Evolutionary conservation across 2,329 filamentous ascomycete species (phyloP), one percentile per base, ranked within the genome.

Genomic region (Hawksworthiomyces lignivorus): DNA sequence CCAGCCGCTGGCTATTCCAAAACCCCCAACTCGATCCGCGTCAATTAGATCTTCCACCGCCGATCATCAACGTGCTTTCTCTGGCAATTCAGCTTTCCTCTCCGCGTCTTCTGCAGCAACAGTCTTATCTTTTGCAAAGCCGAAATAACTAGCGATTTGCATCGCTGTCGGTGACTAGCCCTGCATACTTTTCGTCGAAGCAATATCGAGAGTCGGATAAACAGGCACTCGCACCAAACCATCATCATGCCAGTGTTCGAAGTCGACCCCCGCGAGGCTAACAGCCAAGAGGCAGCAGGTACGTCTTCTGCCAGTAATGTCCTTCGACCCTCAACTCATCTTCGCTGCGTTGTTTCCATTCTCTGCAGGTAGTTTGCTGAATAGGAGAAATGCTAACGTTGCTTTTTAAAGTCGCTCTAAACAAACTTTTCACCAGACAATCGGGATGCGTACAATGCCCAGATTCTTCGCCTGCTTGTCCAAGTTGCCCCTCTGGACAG

Each of bases 381-480:
- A n/a, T n/a, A n/a, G n/a, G n/a, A n/a, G n/a, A n/a, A 33, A 38
- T 26, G 8, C 24, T 26, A 12, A n/a, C 7, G 9, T n/a, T 22
- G 21, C 6, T 22, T 14, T 26, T 3, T 33, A 8, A 15, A 50
- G 48, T 42, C 50, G 50, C 54, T 19, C 49, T 58, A 30, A 50
- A 54, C 4, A n/a, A 48, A 20, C 57, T 72, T 32, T 50, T 62
- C 14, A 62, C 58, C 28, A 61, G 70, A 53, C 59, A 64, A 39
- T 57, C 59, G 28, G 58, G 56, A 7, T 77, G 72, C 49, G 60
- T 72, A 9, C 50, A 62, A 32, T 77, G 73, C 54, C 63, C 67
- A 21, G 61, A 64, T 37, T 53, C 47, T 3, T 48, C 56, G 39
- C 67, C 57, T 26, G 60, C 62, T 18, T 76, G 73, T 42, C 73